Evolutionary conservation across 208 protist species (phyloP).

Genomic region (Tritrichomonas foetus): DNA sequence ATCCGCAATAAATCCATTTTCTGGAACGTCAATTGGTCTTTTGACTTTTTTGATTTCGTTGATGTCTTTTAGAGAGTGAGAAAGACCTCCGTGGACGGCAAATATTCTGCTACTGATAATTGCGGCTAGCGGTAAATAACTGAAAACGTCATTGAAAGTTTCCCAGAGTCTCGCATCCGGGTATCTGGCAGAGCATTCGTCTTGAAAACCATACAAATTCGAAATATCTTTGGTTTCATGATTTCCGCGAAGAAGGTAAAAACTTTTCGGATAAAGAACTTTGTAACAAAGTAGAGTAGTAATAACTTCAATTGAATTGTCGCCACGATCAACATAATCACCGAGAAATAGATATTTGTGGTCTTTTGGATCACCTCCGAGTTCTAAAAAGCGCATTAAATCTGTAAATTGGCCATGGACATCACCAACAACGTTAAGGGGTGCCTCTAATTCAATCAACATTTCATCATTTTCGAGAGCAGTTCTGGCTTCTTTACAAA

Average conservation of each 20-base stretch:
- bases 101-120: conserved; percentile 99
- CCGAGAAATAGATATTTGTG: conserved; percentile 54
- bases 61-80: conserved; percentile 85
- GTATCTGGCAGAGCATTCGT: conserved; percentile 95
- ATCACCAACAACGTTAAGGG: conserved; percentile 10
- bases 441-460: not conserved
- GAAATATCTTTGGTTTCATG: conserved; percentile 95
- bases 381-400: conserved; percentile 74
- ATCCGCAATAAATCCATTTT: conserved; percentile 88
- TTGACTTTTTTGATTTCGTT: conserved; percentile 85
- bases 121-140: conserved; percentile 93
- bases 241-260: conserved; percentile 87
- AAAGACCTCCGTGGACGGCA: conserved; percentile 94
- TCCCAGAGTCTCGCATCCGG: conserved; percentile 98
- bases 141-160: conserved; percentile 96
- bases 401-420: conserved; percentile 47
- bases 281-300: conserved; percentile 86
- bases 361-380: not conserved
- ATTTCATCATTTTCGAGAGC: conserved; percentile 52
- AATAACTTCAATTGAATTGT: conserved; percentile 94
- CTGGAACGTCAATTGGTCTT: conserved; percentile 79
- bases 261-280: conserved; percentile 57
- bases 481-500: conserved; percentile 48
- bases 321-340: conserved; percentile 98
- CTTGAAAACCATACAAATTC: conserved; percentile 97